Conservation (phyloP, 495 filamentous ascomycete genomes). For the Jackrogersella minutella region DNA sequence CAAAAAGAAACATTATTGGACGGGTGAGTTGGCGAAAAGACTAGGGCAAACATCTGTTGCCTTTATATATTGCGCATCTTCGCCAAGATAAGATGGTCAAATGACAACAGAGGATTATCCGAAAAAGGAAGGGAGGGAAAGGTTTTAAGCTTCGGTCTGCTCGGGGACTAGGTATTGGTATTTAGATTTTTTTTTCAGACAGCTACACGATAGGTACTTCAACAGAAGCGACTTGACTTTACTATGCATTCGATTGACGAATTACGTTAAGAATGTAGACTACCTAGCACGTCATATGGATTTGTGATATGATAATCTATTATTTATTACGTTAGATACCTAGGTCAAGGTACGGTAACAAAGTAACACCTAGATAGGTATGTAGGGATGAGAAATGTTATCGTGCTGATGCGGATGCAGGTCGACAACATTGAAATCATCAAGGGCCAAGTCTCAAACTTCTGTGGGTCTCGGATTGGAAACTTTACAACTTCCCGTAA, state of each 20-base stretch:
- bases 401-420: conserved; percentile 18
- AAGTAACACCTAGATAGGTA: too few relatives aligned
- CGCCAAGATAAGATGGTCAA: neutral
- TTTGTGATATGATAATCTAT: neutral
- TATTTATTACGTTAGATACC: neutral
- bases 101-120: neutral
- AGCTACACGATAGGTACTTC: too few relatives aligned
- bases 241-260: conserved; percentile 14
- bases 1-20: conserved; percentile 1
- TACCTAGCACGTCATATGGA: neutral
- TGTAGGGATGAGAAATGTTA: conserved; percentile 17
- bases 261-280: neutral
- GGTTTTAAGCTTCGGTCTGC: conserved; percentile 3
- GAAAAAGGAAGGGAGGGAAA: neutral
- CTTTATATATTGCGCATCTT: neutral
- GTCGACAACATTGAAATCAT: too few relatives aligned
- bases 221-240: conserved; percentile 1
- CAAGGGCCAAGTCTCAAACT: conserved; percentile 8
- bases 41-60: conserved; percentile 2
- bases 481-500: conserved; percentile 16
- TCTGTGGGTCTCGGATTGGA: conserved; percentile 12
- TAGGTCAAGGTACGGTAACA: too few relatives aligned
- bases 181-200: too few relatives aligned
- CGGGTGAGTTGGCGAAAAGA: neutral
- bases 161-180: conserved; percentile 20